Base-by-base conservation (phyloP, 306 rosid species). In the Vigna reflexopilosa region DNA sequence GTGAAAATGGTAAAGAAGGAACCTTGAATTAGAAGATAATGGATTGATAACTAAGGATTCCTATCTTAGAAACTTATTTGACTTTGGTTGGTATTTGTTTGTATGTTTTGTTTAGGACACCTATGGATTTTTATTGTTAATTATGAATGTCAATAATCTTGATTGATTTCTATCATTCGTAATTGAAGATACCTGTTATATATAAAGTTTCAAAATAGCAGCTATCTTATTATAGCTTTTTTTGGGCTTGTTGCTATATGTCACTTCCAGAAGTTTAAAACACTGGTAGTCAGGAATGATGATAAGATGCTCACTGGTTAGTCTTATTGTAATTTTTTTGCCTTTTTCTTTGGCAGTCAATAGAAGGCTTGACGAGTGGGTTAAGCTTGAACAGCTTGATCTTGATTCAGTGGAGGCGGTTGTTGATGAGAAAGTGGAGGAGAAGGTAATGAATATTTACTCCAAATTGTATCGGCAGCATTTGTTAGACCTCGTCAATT, bases 291-390 rank as follows among this genome's bases (percentile, higher is more conserved):
- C 55, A 52, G 78, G 54, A 55, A 51, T 71, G 56, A 59, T 76
- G 49, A 44, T 51, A 58, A 71, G 48, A 57, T 57, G 65, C 38
- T 44, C 59, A 57, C n/a, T 28, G 52, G 17, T 67, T 69, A 15
- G 68, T 73, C 16, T 11, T 49, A 7, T 12, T 56, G 30, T 80
- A 54, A 10, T 14, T 54, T n/a, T 79, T 9, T 20, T 34, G 1
- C 1, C 14, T 40, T 0, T 13, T 7, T 68, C 77, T 74, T 75
- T 73, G 66, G 69, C 87, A 93, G 99, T 93, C 72, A 96, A 96
- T 87, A 90, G 99, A 86, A 93, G 99, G 89, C 99, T 96, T 83
- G 98, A 96, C 82, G 99, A 93, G 82, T 96, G 99, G 99, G 99
- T 93, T 86, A 93, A 96, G 88, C 96, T 93, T 81, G 98, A 96